These are phyloP conservation scores for Diaporthe citriasiana DNA, from an alignment of 2,329 filamentous ascomycete species.

Conservation along the genomic window DNA sequence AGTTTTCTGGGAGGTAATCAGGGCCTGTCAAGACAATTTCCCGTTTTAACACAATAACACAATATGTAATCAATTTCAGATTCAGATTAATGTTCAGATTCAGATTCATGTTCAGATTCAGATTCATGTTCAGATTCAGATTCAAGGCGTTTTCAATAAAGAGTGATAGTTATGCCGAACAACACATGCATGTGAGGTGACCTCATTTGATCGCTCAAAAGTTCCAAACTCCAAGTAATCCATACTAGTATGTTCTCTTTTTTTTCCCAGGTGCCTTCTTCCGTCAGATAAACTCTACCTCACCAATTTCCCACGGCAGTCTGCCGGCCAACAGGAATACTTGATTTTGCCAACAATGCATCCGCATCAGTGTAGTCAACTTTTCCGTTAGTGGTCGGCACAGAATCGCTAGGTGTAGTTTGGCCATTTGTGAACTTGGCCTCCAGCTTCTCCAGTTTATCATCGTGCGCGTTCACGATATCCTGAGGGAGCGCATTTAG, in stretches of 20 bases:
- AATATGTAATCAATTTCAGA: too few relatives aligned
- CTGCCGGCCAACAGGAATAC: background rate
- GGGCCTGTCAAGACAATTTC: too few relatives aligned
- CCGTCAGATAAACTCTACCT: too few relatives aligned
- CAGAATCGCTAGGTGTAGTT: background rate
- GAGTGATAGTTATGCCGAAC: background rate
- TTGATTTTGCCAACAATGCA: background rate
- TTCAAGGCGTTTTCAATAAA: background rate
- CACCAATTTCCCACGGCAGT: background rate
- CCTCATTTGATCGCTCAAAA: background rate
- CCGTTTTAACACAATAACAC: background rate
- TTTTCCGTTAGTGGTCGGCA: conserved; percentile 1
- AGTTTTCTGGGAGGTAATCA: too few relatives aligned
- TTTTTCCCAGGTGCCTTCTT: too few relatives aligned
- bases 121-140: too few relatives aligned
- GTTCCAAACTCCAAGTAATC: background rate
- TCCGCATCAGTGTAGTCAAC: background rate
- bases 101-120: too few relatives aligned
- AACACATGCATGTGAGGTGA: background rate
- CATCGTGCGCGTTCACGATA: conserved; percentile 12
- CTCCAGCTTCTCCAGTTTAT: background rate
- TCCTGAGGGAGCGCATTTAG: conserved; percentile 60
- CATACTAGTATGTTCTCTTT: too few relatives aligned
- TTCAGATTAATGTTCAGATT: too few relatives aligned
- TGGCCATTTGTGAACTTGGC: background rate